Conservation (phyloP, 108 stramenopile species). For the Chaetoceros tenuissimus region DNA sequence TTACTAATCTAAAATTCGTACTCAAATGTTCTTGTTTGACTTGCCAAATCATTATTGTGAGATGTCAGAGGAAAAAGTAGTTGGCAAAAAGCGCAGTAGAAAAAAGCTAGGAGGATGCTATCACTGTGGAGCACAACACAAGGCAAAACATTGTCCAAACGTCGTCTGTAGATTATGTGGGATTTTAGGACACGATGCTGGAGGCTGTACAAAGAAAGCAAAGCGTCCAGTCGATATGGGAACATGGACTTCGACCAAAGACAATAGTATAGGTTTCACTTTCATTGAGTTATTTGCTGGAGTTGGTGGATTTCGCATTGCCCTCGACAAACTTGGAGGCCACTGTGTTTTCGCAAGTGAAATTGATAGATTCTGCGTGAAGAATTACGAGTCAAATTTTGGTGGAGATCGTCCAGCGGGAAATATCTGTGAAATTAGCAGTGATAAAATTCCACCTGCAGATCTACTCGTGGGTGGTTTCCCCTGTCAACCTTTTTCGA, state of each 20-base stretch:
- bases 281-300: constrained; percentile 62
- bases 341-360: constrained; percentile 56
- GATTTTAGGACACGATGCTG: constrained; percentile 9
- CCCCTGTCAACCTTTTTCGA: constrained; percentile 26
- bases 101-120: constrained; percentile 10
- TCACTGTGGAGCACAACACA: constrained; percentile 12
- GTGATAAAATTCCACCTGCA: constrained; percentile 19
- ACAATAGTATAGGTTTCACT: constrained; percentile 20
- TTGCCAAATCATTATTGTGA: too few species aligned
- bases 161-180: constrained; percentile 4
- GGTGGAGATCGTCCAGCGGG: constrained; percentile 16
- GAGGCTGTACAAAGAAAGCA: neutral
- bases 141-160: constrained; percentile 10
- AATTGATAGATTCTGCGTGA: constrained; percentile 26
- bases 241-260: neutral
- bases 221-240: neutral
- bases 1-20: too few species aligned
- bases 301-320: constrained; percentile 64
- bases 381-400: constrained; percentile 40
- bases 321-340: constrained; percentile 55
- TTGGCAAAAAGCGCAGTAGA: too few species aligned
- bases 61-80: too few species aligned
- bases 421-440: constrained; percentile 36
- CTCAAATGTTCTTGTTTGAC: too few species aligned
- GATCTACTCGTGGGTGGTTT: constrained; percentile 26